Evolutionary conservation across 805 yeast species (phyloP).

Genomic region (Metschnikowia gelsemii): DNA sequence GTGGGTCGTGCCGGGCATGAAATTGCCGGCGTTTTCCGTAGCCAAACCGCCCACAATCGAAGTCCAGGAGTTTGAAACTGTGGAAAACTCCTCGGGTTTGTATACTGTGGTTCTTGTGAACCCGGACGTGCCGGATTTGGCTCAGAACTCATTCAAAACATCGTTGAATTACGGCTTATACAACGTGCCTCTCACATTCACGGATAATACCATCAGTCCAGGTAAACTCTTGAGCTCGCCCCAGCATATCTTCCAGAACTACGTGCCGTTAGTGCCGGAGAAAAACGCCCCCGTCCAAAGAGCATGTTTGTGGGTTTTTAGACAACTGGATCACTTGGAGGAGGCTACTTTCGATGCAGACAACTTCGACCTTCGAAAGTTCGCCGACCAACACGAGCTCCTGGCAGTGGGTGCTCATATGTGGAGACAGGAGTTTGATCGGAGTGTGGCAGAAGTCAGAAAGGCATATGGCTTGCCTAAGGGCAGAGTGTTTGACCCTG

Average conservation of each 20-base stretch:
- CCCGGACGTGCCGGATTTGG: slow-evolving; percentile 86
- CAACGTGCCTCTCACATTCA: slow-evolving; percentile 60
- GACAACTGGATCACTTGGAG: slow-evolving; percentile 47
- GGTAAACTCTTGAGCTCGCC: slow-evolving; percentile 39
- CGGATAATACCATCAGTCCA: slow-evolving; percentile 55
- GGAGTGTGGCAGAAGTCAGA: slow-evolving; percentile 67
- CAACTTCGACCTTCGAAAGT: slow-evolving; percentile 69
- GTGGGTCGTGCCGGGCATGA: slow-evolving; percentile 78
- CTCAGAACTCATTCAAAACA: slow-evolving; percentile 65
- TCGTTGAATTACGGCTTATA: slow-evolving; percentile 74
- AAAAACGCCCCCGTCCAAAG: slow-evolving; percentile 83
- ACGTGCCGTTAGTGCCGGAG: slow-evolving; percentile 84
- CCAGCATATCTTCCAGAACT: slow-evolving; percentile 45
- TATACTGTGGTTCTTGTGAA: slow-evolving; percentile 83
- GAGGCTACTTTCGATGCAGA: slow-evolving; percentile 35
- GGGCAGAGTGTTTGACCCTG: slow-evolving; percentile 74
- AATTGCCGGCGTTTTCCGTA: slow-evolving; percentile 72
- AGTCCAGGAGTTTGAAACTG: slow-evolving; percentile 65
- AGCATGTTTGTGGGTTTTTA: slow-evolving; percentile 85
- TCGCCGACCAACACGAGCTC: slow-evolving; percentile 54
- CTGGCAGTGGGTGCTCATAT: slow-evolving; percentile 88
- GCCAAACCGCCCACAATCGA: slow-evolving; percentile 73
- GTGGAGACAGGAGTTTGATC: slow-evolving; percentile 85
- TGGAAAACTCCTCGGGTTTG: slow-evolving; percentile 43
- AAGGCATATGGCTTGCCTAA: slow-evolving; percentile 66